Conservation (phyloP, 2,329 filamentous ascomycete genomes). For the Nigrograna mackinnonii region DNA sequence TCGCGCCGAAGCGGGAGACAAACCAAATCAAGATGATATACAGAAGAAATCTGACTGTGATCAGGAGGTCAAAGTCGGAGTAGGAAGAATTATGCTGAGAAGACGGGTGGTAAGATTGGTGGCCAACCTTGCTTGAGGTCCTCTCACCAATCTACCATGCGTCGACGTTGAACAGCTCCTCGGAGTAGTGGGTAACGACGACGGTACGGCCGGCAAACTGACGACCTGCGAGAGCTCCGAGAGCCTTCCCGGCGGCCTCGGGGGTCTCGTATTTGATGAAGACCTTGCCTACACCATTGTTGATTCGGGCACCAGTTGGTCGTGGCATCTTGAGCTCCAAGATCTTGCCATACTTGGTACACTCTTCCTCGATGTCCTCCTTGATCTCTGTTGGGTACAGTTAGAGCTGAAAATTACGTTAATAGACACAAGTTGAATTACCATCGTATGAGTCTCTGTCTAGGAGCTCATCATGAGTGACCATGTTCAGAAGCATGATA, state of each 20-base stretch:
- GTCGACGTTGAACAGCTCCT: constrained; percentile 94
- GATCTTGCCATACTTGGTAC: constrained; percentile 84
- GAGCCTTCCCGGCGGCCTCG: constrained; percentile 79
- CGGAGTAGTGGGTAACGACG: constrained; percentile 93
- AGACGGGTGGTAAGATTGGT: no score
- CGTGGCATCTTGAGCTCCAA: constrained; percentile 91
- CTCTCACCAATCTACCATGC: no score
- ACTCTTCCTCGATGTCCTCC: constrained; percentile 93
- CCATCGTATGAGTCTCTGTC: constrained; percentile 96
- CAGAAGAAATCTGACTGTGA: constrained; percentile 1
- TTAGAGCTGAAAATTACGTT: constrained; percentile 36
- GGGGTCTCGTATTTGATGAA: constrained; percentile 88
- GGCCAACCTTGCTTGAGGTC: no score
- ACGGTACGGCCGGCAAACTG: constrained; percentile 98
- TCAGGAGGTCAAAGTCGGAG: not conserved
- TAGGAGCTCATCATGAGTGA: constrained; percentile 91
- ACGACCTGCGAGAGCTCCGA: constrained; percentile 87
- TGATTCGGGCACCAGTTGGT: constrained; percentile 80
- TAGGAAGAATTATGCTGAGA: not conserved
- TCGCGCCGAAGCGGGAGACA: no score
- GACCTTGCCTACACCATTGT: constrained; percentile 93
- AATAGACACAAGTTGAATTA: constrained; percentile 44
- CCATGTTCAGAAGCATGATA: constrained; percentile 96
- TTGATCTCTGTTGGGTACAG: constrained; percentile 75
- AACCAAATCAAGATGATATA: not conserved